phyloP scores from a whole-genome alignment of 129 eudicot genomes.

The Scalesia atractyloides region DNA sequence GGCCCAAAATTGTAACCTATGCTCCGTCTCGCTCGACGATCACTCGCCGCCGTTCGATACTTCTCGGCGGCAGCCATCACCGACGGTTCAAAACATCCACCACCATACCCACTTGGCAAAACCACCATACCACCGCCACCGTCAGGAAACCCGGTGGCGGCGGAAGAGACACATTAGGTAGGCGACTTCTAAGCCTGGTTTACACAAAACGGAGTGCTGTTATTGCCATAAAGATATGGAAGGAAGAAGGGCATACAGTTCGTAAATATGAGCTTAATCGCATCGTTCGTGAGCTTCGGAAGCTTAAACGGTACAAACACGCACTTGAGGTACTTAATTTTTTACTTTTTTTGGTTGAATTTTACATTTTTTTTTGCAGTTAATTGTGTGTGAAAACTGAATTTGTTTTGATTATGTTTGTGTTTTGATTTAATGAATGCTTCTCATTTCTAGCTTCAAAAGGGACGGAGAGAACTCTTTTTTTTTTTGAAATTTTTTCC shows the following conservation, averaged over 20 bases:
- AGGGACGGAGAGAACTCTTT: too few species aligned
- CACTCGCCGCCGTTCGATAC: slow-evolving; percentile 54
- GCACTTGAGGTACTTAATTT: slow-evolving; percentile 71
- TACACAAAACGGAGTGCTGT: slow-evolving; percentile 79
- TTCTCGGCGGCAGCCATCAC: slow-evolving; percentile 49
- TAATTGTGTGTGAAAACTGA: neutral
- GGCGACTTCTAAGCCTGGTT: slow-evolving; percentile 59
- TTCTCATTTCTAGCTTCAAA: too few species aligned
- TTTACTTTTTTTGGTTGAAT: neutral
- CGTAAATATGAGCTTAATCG: slow-evolving; percentile 86
- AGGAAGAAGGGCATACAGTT: slow-evolving; percentile 67
- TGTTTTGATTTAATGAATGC: neutral
- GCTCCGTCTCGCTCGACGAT: slow-evolving; percentile 48
- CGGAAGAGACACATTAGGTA: slow-evolving; percentile 73
- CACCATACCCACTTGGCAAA: slow-evolving; percentile 7
- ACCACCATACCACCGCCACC: slow-evolving; percentile 12
- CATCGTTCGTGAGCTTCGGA: slow-evolving; percentile 67
- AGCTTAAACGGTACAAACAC: slow-evolving; percentile 62
- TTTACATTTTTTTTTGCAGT: neutral
- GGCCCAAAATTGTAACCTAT: too few species aligned
- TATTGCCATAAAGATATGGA: slow-evolving; percentile 65
- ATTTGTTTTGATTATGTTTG: neutral
- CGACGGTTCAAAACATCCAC: neutral
- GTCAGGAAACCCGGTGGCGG: slow-evolving; percentile 31
- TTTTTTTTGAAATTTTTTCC: too few species aligned